A percentile compares a stretch with the other conserved stretches of the same genome.
phyloP scores from a whole-genome alignment of 1,139 yeast genomes.

The Suhomyces guaymorum region DNA sequence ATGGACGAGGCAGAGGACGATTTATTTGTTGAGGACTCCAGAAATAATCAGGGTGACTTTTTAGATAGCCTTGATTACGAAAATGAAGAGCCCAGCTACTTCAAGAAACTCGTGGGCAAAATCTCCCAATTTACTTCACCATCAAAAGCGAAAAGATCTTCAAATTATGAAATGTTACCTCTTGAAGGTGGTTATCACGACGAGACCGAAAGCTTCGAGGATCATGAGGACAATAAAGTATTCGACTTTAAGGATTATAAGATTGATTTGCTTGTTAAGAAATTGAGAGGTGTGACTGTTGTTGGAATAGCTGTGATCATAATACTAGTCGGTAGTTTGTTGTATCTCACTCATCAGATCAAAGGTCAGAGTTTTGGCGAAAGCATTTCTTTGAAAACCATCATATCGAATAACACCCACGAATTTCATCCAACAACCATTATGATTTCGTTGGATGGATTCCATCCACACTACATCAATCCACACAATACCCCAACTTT shows the following conservation, averaged over 20 bases:
- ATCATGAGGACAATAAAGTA: slow-evolving; percentile 9
- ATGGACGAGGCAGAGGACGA: slow-evolving; percentile 58
- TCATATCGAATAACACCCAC: slow-evolving; percentile 67
- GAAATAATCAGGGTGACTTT: slow-evolving; percentile 13
- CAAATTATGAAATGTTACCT: slow-evolving; percentile 16
- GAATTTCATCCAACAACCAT: slow-evolving; percentile 75
- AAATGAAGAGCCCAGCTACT: slow-evolving; percentile 3
- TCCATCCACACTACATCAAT: slow-evolving; percentile 87
- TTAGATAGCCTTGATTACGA: slow-evolving; percentile 29
- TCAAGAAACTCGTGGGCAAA: background rate
- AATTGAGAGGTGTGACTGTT: slow-evolving; percentile 8
- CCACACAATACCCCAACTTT: slow-evolving; percentile 67
- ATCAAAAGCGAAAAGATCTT: background rate
- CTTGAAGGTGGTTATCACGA: slow-evolving; percentile 9
- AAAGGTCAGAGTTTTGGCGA: no score
- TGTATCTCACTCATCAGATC: no score
- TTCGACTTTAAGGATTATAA: slow-evolving; percentile 32
- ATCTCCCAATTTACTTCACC: background rate
- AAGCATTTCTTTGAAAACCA: no score
- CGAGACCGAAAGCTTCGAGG: slow-evolving; percentile 6
- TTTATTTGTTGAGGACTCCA: slow-evolving; percentile 24
- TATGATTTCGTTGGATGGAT: slow-evolving; percentile 78
- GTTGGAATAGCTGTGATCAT: slow-evolving; percentile 11
- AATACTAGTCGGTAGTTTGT: slow-evolving; percentile 11
- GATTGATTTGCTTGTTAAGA: slow-evolving; percentile 12